Conservation (phyloP, 2,329 filamentous ascomycete species). For the Setomelanomma holmii region DNA sequence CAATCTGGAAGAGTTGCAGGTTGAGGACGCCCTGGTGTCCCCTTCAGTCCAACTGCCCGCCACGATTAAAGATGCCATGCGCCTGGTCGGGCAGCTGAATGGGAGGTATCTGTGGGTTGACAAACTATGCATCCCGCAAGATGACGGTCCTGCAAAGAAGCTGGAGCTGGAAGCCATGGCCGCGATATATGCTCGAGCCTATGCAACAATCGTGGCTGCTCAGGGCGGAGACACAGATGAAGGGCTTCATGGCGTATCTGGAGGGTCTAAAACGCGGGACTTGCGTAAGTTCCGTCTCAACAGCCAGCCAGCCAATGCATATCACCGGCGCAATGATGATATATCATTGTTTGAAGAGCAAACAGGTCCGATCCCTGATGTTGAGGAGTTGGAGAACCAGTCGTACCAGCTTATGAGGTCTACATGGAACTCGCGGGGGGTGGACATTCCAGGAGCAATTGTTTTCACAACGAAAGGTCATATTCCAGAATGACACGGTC, state of each 20-base stretch:
- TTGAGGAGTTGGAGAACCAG: too few relatives aligned
- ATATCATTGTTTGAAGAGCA: too few relatives aligned
- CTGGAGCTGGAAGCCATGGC: background rate
- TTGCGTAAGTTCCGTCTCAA: too few relatives aligned
- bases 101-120: background rate
- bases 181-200: background rate
- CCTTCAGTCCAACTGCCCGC: background rate
- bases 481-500: slow-evolving; percentile 19
- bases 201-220: background rate
- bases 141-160: background rate
- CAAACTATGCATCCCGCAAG: background rate
- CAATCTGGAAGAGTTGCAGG: background rate
- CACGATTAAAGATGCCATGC: background rate
- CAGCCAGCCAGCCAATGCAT: too few relatives aligned
- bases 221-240: background rate
- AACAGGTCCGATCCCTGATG: too few relatives aligned
- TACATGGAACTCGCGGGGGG: slow-evolving; percentile 9
- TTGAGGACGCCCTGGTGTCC: background rate
- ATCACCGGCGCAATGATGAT: too few relatives aligned
- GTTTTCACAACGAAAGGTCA: slow-evolving; percentile 16
- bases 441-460: slow-evolving; percentile 28
- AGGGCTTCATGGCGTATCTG: background rate
- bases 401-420: background rate
- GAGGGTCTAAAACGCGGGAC: too few relatives aligned
- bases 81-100: background rate